These are phyloP conservation scores for Cucurbita ficifolia DNA, from an alignment of 306 rosid genomes.

Conservation along the genomic window DNA sequence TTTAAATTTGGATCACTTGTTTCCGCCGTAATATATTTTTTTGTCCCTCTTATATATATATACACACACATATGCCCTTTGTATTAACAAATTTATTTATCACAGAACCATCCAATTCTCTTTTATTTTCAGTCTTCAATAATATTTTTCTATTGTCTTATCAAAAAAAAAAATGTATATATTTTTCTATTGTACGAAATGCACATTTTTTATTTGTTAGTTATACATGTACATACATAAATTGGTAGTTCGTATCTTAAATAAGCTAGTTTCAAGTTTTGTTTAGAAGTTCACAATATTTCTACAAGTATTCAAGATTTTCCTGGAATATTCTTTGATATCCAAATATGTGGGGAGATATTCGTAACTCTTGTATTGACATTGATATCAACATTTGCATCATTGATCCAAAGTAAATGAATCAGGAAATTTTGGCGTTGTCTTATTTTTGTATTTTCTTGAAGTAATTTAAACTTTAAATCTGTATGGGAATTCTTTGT, in stretches of 20 bases:
- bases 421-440: neutral
- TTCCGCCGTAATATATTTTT: neutral
- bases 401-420: neutral
- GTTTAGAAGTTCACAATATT: neutral
- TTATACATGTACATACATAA: neutral
- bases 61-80: neutral
- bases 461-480: neutral
- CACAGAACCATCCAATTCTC: neutral
- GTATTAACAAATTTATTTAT: neutral
- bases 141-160: neutral
- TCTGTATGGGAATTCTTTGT: neutral
- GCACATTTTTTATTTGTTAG: neutral
- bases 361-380: neutral
- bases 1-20: neutral
- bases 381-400: neutral
- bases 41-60: neutral
- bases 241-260: neutral
- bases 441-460: neutral
- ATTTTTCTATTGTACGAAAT: neutral
- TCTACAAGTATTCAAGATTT: neutral
- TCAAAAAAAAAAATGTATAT: too few species aligned
- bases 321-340: neutral
- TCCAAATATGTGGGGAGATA: neutral
- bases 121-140: neutral
- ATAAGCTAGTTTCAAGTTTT: neutral